phyloP scores from a whole-genome alignment of 2,329 filamentous ascomycete species.

The Fusarium protoensiforme region DNA sequence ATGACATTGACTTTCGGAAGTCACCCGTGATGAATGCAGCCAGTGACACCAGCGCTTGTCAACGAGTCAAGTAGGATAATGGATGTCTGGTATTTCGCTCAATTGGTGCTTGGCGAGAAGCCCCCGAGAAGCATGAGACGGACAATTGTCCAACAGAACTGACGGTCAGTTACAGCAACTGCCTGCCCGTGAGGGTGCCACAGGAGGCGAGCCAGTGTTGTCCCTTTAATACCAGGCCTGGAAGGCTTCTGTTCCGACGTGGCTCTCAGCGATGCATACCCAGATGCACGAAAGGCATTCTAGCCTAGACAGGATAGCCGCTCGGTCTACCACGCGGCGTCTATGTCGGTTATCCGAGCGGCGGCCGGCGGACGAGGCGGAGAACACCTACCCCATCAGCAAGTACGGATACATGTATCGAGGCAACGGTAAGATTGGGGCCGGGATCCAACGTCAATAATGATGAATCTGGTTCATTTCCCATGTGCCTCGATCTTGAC shows the following conservation, averaged over 20 bases:
- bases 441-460: constrained; percentile 3
- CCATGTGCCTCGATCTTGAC: constrained; percentile 8
- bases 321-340: constrained; percentile 29
- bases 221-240: constrained; percentile 13
- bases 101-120: not conserved
- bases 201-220: not conserved
- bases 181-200: not conserved
- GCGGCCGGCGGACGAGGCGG: constrained; percentile 6
- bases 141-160: not conserved
- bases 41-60: not conserved
- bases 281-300: constrained; percentile 27
- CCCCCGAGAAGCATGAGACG: not conserved
- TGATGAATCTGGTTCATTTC: constrained; percentile 28
- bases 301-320: constrained; percentile 32
- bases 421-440: constrained; percentile 1
- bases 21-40: not conserved
- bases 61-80: not conserved
- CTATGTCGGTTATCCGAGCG: constrained; percentile 32
- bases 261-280: constrained; percentile 11
- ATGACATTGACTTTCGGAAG: not conserved
- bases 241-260: not conserved
- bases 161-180: not conserved
- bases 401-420: not conserved
- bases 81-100: not conserved
- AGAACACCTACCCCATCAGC: not conserved